phyloP scores from a whole-genome alignment of 306 rosid species.

The Arachis hypogaea region DNA sequence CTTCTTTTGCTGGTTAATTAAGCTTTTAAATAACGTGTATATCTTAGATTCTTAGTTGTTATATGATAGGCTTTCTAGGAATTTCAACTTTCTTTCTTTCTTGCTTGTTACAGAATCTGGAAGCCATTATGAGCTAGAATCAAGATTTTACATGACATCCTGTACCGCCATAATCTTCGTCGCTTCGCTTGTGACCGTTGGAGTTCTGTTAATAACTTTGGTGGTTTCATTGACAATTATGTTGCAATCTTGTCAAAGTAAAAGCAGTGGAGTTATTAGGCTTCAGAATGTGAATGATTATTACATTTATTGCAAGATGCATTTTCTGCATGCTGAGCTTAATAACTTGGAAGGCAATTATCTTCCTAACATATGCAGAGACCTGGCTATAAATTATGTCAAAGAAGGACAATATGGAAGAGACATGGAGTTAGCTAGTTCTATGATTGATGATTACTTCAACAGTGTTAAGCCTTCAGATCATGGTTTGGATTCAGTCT shows the following conservation, averaged over 20 bases:
- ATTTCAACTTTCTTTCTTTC: conserved; percentile 4
- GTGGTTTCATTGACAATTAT: conserved; percentile 65
- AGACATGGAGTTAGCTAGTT: conserved; percentile 60
- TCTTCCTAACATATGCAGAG: conserved; percentile 62
- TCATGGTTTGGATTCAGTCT: conserved; percentile 58
- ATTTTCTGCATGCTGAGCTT: conserved; percentile 62
- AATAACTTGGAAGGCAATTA: conserved; percentile 60
- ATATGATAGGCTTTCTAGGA: neutral
- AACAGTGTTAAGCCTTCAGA: conserved; percentile 40
- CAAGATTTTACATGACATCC: conserved; percentile 84
- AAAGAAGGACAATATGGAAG: conserved; percentile 72
- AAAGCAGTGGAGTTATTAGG: conserved; percentile 57
- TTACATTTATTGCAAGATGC: conserved; percentile 59
- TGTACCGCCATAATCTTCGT: conserved; percentile 68
- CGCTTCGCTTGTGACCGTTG: conserved; percentile 58
- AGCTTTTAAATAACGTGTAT: no score
- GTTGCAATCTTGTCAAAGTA: conserved; percentile 83
- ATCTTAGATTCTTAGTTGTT: no score
- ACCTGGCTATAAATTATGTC: conserved; percentile 50
- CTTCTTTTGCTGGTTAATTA: no score
- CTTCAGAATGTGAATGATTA: conserved; percentile 41
- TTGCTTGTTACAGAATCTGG: conserved; percentile 57
- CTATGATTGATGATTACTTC: conserved; percentile 59
- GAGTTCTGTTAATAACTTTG: conserved; percentile 64
- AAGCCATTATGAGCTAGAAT: conserved; percentile 61